These are phyloP conservation scores for Kodamaea plutei DNA, from an alignment of 1,139 yeast species.

Conservation along the genomic window DNA sequence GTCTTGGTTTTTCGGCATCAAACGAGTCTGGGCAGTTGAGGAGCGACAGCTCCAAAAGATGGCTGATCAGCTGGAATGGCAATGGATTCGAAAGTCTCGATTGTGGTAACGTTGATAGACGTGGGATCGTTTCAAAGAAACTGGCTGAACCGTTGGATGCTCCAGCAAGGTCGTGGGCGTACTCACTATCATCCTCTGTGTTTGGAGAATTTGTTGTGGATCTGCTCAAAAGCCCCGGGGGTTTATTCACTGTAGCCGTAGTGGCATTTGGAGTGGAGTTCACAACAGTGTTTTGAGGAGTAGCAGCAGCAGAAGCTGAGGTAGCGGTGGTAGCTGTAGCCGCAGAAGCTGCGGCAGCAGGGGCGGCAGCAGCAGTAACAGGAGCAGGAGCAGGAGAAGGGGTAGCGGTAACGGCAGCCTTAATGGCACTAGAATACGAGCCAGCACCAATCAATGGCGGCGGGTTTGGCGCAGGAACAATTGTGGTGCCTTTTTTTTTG, in stretches of 20 bases:
- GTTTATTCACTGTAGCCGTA: conserved; percentile 12
- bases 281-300: neutral
- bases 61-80: conserved; percentile 53
- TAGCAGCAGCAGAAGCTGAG: conserved; percentile 1
- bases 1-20: conserved; percentile 83
- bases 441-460: conserved; percentile 16
- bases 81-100: conserved; percentile 46
- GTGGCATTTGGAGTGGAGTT: conserved; percentile 3
- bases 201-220: conserved; percentile 7
- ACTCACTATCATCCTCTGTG: conserved; percentile 5
- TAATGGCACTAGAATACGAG: conserved; percentile 20
- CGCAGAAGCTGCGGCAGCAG: conserved; percentile 1
- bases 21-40: conserved; percentile 90
- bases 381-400: conserved; percentile 3
- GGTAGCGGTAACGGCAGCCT: conserved; percentile 15
- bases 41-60: conserved; percentile 67
- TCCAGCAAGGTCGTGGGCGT: conserved; percentile 1
- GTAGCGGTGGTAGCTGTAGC: conserved; percentile 1
- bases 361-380: conserved; percentile 1
- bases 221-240: conserved; percentile 25
- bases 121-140: conserved; percentile 30
- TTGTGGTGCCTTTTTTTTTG: conserved; percentile 10
- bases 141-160: conserved; percentile 3
- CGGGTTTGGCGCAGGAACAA: conserved; percentile 16
- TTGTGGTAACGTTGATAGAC: conserved; percentile 30